Conservation (phyloP, 345 rosid genomes). For the Arabidopsis thaliana region TAIR10.1 NC_003076.8:16955001-16955500, state of each 20-base stretch:
- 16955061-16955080: background rate
- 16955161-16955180: conserved; percentile 90
- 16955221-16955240: conserved; percentile 5
- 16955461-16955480: conserved; percentile 91
- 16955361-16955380: conserved; percentile 91
- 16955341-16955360: conserved; percentile 54
- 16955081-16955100: conserved; percentile 30
- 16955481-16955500: conserved; percentile 57
- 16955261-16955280: conserved; percentile 17
- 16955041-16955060: conserved; percentile 2
- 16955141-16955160: conserved; percentile 99
- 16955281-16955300: conserved; percentile 18
- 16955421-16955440: conserved; percentile 97
- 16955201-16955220: conserved; percentile 30
- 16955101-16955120: conserved; percentile 99
- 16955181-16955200: conserved; percentile 71
- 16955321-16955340: conserved; percentile 6
- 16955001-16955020: conserved; percentile 96
- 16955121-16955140: conserved; percentile 98
- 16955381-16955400: conserved; percentile 97
- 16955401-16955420: conserved; percentile 98
- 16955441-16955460: conserved; percentile 97
- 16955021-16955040: conserved; percentile 32
- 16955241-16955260: conserved; percentile 5
- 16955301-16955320: background rate